Evolutionary conservation across 495 filamentous ascomycete genomes (phyloP).

Genomic region (Penicillium chermesinum): DNA sequence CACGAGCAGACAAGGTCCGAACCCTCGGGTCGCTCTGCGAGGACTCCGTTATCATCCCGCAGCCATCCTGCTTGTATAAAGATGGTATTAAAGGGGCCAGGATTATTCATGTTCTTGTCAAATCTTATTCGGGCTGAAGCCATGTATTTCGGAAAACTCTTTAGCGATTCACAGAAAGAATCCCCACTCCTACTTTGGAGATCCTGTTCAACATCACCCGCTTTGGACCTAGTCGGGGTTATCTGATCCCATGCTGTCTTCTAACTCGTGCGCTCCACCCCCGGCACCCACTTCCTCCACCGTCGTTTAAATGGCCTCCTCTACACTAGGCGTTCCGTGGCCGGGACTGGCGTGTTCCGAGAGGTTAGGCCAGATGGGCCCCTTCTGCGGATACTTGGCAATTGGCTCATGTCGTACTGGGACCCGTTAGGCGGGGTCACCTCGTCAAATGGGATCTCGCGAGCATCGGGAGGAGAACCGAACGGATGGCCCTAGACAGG

Average conservation of each 20-base stretch:
- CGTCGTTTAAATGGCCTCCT: constrained; percentile 1
- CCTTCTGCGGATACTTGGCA: not conserved
- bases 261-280: constrained; percentile 20
- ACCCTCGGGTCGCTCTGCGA: not conserved
- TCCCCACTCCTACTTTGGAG: constrained; percentile 10
- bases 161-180: constrained; percentile 3
- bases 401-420: not conserved
- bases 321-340: not conserved
- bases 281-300: constrained; percentile 29
- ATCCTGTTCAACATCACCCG: constrained; percentile 19
- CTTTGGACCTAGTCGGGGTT: constrained; percentile 20
- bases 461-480: not conserved
- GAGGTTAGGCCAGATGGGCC: not conserved
- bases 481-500: not conserved
- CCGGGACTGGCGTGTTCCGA: constrained; percentile 11
- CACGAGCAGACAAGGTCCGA: too few relatives aligned
- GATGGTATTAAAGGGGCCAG: not conserved
- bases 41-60: not conserved
- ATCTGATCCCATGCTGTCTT: constrained; percentile 26
- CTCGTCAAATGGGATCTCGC: not conserved
- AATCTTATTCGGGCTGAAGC: not conserved
- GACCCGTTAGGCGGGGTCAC: not conserved
- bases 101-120: too few relatives aligned
- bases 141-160: not conserved
- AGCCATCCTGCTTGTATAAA: not conserved